phyloP scores from a whole-genome alignment of 1,139 yeast species.

The Pneumocystis jirovecii region DNA sequence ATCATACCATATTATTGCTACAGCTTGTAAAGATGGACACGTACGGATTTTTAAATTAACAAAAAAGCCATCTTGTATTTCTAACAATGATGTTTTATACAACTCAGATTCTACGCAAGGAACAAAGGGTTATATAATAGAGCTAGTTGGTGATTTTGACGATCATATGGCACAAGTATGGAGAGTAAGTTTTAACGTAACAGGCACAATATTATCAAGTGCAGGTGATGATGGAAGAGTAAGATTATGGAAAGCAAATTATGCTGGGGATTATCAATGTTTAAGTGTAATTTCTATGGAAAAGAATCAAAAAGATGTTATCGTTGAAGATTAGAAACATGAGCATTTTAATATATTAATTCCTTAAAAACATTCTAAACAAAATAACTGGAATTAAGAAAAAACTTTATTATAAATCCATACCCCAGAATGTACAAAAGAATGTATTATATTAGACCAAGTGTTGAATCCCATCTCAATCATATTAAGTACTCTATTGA shows the following conservation, averaged over 20 bases:
- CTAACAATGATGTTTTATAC: constrained; percentile 7
- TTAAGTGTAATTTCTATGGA: constrained; percentile 77
- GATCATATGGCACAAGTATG: constrained; percentile 88
- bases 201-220: constrained; percentile 82
- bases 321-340: background rate
- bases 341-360: background rate
- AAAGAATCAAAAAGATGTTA: constrained; percentile 14
- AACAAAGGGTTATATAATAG: constrained; percentile 23
- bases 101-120: constrained; percentile 13
- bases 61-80: constrained; percentile 1
- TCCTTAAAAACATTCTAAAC: background rate
- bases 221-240: constrained; percentile 94
- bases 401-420: background rate
- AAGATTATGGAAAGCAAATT: constrained; percentile 80
- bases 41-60: constrained; percentile 70
- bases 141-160: constrained; percentile 41
- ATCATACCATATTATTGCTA: constrained; percentile 73
- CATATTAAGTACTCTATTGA: background rate
- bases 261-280: constrained; percentile 76
- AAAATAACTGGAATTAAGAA: background rate
- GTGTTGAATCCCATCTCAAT: background rate
- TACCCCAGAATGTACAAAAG: background rate
- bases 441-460: background rate
- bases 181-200: constrained; percentile 88
- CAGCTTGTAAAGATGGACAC: constrained; percentile 89